Conservation (phyloP, 768 basidiomycete genomes). For the Clitopilus hobsonii region DNA sequence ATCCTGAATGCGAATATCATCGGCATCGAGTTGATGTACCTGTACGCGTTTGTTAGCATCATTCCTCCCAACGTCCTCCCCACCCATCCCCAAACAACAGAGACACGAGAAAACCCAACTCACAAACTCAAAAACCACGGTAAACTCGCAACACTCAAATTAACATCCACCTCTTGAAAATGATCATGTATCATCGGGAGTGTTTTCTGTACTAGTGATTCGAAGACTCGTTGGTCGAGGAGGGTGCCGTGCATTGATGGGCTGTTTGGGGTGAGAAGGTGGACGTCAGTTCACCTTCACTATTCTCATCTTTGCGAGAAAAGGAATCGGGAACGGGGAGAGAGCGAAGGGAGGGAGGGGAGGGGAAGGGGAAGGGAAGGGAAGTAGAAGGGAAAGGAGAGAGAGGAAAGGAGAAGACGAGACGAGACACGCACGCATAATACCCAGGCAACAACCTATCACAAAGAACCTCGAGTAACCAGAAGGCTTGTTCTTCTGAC, state of each 20-base stretch:
- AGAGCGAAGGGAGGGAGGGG: too few relatives aligned
- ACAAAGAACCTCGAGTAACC: conserved; percentile 92
- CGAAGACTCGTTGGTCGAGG: conserved; percentile 97
- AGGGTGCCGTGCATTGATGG: conserved; percentile 99
- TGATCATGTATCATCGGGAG: conserved; percentile 94
- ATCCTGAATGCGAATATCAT: conserved; percentile 98
- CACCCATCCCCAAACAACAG: too few relatives aligned
- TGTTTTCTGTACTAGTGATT: conserved; percentile 84
- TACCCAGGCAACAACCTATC: conserved; percentile 96
- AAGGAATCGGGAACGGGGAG: conserved; percentile 7
- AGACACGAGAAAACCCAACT: conserved; percentile 25
- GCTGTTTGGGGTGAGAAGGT: too few relatives aligned
- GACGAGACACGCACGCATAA: conserved; percentile 64
- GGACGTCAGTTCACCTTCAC: too few relatives aligned
- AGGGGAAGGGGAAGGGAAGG: too few relatives aligned
- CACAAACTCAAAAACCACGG: conserved; percentile 98
- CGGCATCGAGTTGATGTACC: conserved; percentile 91
- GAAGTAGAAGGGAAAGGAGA: neutral
- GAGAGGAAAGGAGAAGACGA: neutral
- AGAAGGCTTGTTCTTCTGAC: conserved; percentile 99
- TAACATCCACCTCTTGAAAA: conserved; percentile 87
- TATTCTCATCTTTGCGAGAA: too few relatives aligned
- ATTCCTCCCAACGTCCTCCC: too few relatives aligned
- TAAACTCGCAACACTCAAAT: conserved; percentile 92
- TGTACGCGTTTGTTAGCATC: conserved; percentile 16